Percentiles rank a stretch among this genome's conserved stretches.
Conservation (phyloP, 2,329 filamentous ascomycete genomes). For the Trichoderma sp. region DNA sequence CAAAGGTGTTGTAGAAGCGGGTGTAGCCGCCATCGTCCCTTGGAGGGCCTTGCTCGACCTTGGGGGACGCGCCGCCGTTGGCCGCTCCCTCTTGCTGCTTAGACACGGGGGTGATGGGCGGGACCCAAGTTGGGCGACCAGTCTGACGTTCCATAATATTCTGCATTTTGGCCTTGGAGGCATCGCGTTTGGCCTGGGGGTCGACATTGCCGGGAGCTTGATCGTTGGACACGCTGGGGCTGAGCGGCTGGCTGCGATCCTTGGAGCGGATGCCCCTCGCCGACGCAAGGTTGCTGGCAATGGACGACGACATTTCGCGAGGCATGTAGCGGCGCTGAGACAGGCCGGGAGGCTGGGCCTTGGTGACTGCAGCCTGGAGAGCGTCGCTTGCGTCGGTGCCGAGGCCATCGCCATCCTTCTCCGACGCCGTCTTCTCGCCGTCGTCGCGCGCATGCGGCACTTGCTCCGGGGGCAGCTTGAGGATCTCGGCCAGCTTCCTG, state of each 20-base stretch:
- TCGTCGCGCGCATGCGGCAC: slow-evolving; percentile 35
- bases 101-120: slow-evolving; percentile 38
- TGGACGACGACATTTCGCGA: slow-evolving; percentile 76
- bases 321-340: slow-evolving; percentile 54
- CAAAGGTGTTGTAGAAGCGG: slow-evolving; percentile 90
- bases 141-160: slow-evolving; percentile 55
- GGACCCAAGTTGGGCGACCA: slow-evolving; percentile 56
- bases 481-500: slow-evolving; percentile 75
- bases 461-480: slow-evolving; percentile 65
- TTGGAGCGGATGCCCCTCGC: slow-evolving; percentile 75
- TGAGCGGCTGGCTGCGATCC: slow-evolving; percentile 66
- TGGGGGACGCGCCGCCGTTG: slow-evolving; percentile 29
- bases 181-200: slow-evolving; percentile 52
- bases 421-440: slow-evolving; percentile 33
- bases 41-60: slow-evolving; percentile 29
- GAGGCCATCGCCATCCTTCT: slow-evolving; percentile 25
- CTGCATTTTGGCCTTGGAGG: slow-evolving; percentile 55
- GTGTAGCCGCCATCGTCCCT: slow-evolving; percentile 76
- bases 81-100: slow-evolving; percentile 29
- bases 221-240: slow-evolving; percentile 72
- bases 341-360: slow-evolving; percentile 34
- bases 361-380: slow-evolving; percentile 30
- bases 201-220: slow-evolving; percentile 72
- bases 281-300: slow-evolving; percentile 84
- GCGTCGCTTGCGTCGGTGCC: slow-evolving; percentile 26